phyloP scores from a whole-genome alignment of 257 asterid genomes.

The Ajuga chamaepitys region DNA sequence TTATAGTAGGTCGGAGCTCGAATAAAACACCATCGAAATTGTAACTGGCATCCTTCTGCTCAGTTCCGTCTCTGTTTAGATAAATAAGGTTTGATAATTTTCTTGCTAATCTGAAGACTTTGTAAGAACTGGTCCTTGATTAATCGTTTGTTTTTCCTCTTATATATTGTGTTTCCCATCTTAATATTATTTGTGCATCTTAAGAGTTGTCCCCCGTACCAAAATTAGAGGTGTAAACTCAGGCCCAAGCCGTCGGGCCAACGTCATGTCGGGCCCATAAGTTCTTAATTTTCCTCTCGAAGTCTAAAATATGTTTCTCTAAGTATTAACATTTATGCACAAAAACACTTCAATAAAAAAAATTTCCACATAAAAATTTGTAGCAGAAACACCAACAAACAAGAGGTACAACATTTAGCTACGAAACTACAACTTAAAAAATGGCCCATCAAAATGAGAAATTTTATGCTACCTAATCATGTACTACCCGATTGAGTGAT shows the following conservation, averaged over 20 bases:
- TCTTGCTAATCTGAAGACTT: not conserved
- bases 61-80: not conserved
- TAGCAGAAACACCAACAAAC: not conserved
- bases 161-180: not conserved
- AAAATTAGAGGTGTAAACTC: no score
- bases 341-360: no score
- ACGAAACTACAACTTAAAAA: not conserved
- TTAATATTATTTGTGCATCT: not conserved
- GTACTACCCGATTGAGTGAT: no score
- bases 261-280: no score
- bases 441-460: not conserved
- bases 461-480: no score
- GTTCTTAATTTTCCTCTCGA: no score
- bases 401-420: not conserved
- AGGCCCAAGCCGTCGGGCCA: no score
- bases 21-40: slow-evolving; percentile 61
- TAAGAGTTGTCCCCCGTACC: not conserved
- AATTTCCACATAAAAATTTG: no score
- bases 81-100: slow-evolving; percentile 11
- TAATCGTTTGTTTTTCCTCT: not conserved
- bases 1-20: slow-evolving; percentile 63
- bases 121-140: not conserved
- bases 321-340: no score
- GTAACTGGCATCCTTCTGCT: slow-evolving; percentile 15
- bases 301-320: no score